Base-by-base conservation (phyloP, 202 grass and related monocot species). In the Brachypodium distachyon region DNA sequence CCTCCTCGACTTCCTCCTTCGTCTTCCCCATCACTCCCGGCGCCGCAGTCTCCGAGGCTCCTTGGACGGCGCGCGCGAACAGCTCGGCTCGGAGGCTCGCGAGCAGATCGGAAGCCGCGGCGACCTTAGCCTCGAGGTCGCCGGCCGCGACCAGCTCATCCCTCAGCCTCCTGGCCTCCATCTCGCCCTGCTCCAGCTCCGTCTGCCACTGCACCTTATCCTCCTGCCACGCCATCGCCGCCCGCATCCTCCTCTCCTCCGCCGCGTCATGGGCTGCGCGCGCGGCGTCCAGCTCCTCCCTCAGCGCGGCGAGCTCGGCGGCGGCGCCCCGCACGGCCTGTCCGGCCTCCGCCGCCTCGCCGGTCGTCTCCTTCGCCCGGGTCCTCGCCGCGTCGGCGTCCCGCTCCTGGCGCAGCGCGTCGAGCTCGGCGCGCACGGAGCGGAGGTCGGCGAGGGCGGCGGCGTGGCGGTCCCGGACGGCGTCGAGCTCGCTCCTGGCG, bases 171-270 rank as follows among this genome's bases (percentile, higher is more conserved):
- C 14, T 55, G 39, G 58, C 67, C 55, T 92, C 82, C 16, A 34
- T 51, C 38, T 92, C 79, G 9, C 64, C 76, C 14, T 73, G 51
- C 72, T 90, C 84, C 61, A 86, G 42, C 36, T 94, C 84, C 7
- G 26, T 83, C 72, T 90, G 84, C 84, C 82, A 86, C 17, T 25
- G 78, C 32, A 46, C 17, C 72, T 88, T 94, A 12, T 97, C 91
- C 9, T 74, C 59, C 47, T 84, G 82, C 53, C 83, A 86, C 18
- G 61, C 68, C 72, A 84, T 0, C 1, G 78, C 86, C 13, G 61
- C 67, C 25, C 25, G 33, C 33, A 82, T 64, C 22, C 84, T 74
- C 50, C 70, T 81, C 78, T 88, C 89, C 62, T 92, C 87, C 55
- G 80, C 87, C 16, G 80, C 80, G 8, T 80, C 74, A 13, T 92